Base-by-base conservation (phyloP, 148 eudicot species). In the Vaccinium vitisidaea region DNA sequence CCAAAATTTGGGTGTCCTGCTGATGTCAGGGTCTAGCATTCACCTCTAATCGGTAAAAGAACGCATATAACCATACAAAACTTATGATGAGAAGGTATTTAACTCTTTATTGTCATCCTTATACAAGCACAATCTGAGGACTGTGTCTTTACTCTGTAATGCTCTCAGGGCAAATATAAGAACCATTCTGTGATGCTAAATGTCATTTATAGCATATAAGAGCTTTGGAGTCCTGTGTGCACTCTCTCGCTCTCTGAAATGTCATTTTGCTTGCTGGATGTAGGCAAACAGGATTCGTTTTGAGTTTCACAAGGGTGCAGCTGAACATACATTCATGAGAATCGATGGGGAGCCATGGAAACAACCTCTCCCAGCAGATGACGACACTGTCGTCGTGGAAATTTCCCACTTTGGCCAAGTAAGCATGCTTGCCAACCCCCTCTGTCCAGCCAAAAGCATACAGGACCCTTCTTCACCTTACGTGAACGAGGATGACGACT, bases 291-390 rank as follows among this genome's bases (percentile, higher is more conserved):
- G 98, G 56, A 87, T 96, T 36, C 89, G 91, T 21, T 96, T 94
- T 71, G 98, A 96, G 85, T 94, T 96, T 79, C 93, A 86, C 59
- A 96, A 92, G 88, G 95, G 95, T 84, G 94, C 90, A 58, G 89
- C 95, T 79, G 93, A 90, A 69, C 87, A 89, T 76, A 95, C 99
- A 11, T 96, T 19, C 84, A 96, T 96, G 99, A 92, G 99, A 84
- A 94, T 96, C 13, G 99, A 96, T 79, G 98, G 99, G 48, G 99
- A 96, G 61, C 99, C 99, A 36, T 95, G 99, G 98, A 94, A 93
- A 85, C 99, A 96, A 74, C 98, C 98, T 19, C 92, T 94, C 21
- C 95, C 97, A 0, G 89, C 59, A 25, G 92, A 93, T 67, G 97
- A 94, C 70, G 98, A 96, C 84, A 91, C 94, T 1, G 97, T 94